Conservation (phyloP, 768 basidiomycete species). For the Butyriboletus loyo region DNA sequence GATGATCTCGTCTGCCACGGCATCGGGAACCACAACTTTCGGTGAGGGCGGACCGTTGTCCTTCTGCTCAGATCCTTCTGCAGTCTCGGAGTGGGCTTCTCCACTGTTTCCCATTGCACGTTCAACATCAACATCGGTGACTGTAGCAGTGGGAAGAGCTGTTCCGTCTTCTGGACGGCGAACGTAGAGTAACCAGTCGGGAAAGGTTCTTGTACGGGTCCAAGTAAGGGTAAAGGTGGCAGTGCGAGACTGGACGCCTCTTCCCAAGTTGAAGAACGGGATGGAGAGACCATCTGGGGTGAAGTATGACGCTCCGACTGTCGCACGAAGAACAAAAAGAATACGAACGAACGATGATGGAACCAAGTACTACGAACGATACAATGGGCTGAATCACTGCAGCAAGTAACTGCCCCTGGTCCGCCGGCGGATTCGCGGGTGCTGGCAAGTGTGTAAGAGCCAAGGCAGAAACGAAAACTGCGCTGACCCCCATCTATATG, state of each 20-base stretch:
- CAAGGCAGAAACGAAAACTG: slow-evolving; percentile 82
- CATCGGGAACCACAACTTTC: neutral
- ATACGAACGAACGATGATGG: slow-evolving; percentile 75
- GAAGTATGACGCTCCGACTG: neutral
- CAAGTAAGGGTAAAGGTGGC: slow-evolving; percentile 44
- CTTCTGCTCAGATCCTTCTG: neutral
- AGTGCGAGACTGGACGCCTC: slow-evolving; percentile 44
- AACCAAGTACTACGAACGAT: slow-evolving; percentile 81
- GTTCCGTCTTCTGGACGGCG: slow-evolving; percentile 23
- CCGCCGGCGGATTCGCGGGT: slow-evolving; percentile 57
- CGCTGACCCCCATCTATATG: slow-evolving; percentile 83
- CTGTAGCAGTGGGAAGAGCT: neutral
- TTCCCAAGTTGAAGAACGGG: slow-evolving; percentile 59
- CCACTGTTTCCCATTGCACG: slow-evolving; percentile 7
- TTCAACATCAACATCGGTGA: slow-evolving; percentile 18
- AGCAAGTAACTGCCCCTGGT: slow-evolving; percentile 71
- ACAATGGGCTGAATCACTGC: slow-evolving; percentile 78
- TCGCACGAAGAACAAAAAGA: neutral
- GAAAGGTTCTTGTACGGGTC: slow-evolving; percentile 34
- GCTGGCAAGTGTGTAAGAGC: slow-evolving; percentile 60
- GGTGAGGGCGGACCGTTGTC: neutral
- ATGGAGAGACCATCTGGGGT: slow-evolving; percentile 64
- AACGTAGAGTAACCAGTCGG: slow-evolving; percentile 46
- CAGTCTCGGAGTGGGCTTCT: neutral
- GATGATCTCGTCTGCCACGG: neutral